phyloP scores from a whole-genome alignment of 768 basidiomycete species.

The Russula lepida region DNA sequence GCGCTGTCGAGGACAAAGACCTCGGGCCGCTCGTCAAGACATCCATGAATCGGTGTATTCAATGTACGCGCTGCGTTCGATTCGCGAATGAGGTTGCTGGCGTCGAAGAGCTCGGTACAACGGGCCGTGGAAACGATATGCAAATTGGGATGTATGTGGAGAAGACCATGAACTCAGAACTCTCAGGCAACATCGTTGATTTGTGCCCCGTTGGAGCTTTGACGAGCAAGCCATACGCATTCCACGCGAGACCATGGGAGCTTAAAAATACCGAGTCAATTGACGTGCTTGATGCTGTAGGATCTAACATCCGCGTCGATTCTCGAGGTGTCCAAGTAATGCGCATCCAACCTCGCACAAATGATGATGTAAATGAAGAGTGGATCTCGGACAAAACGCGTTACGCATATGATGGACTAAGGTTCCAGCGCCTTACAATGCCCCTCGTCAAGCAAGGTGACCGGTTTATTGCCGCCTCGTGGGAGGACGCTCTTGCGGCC shows the following conservation, averaged over 20 bases:
- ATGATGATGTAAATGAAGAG: conserved; percentile 98
- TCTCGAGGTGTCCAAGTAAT: conserved; percentile 94
- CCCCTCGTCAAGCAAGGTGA: conserved; percentile 89
- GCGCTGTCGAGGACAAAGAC: conserved; percentile 97
- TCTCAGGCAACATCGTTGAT: conserved; percentile 95
- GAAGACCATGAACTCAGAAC: conserved; percentile 94
- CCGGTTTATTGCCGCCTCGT: conserved; percentile 80
- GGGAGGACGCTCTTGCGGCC: conserved; percentile 81
- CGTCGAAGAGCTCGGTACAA: conserved; percentile 94
- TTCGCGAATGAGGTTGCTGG: conserved; percentile 99
- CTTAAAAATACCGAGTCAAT: conserved; percentile 96
- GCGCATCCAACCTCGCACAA: conserved; percentile 92
- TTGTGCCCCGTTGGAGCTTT: conserved; percentile 97
- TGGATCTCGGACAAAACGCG: conserved; percentile 99
- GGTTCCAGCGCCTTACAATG: conserved; percentile 89
- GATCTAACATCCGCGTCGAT: conserved; percentile 94
- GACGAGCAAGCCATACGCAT: conserved; percentile 97
- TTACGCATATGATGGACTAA: conserved; percentile 91
- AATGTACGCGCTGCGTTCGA: conserved; percentile 97
- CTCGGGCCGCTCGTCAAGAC: conserved; percentile 97
- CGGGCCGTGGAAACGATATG: conserved; percentile 95
- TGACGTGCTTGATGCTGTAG: conserved; percentile 92
- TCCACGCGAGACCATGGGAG: conserved; percentile 97
- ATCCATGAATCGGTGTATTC: conserved; percentile 97
- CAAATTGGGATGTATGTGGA: conserved; percentile 98